These are phyloP conservation scores for Aspergillus novoparasiticus DNA, from an alignment of 2,329 filamentous ascomycete species.

Conservation along the genomic window DNA sequence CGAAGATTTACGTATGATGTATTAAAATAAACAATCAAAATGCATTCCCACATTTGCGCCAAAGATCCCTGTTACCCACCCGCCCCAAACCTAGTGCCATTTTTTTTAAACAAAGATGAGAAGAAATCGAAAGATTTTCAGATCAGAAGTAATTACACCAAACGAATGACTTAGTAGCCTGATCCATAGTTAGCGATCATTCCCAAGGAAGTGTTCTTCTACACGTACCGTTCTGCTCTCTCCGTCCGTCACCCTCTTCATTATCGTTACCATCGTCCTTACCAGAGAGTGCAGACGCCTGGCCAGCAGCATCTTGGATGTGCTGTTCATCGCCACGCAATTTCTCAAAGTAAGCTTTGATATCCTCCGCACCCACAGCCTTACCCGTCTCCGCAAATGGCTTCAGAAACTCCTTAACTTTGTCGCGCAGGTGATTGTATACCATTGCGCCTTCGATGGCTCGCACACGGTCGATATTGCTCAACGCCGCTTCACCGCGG, in stretches of 20 bases:
- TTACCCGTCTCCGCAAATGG: constrained; percentile 90
- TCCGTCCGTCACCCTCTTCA: constrained; percentile 38
- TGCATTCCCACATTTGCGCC: neutral
- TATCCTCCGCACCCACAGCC: constrained; percentile 89
- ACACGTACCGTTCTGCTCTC: constrained; percentile 51
- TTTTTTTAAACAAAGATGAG: neutral
- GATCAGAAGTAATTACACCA: neutral
- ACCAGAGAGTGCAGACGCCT: constrained; percentile 44
- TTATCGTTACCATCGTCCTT: constrained; percentile 32
- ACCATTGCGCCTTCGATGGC: constrained; percentile 98
- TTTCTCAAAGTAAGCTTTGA: constrained; percentile 95
- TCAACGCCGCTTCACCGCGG: constrained; percentile 87
- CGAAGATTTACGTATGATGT: neutral
- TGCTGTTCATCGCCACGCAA: constrained; percentile 82
- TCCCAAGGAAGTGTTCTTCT: neutral
- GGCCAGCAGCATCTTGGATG: constrained; percentile 64
- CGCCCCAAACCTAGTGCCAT: neutral
- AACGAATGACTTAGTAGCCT: constrained; percentile 10
- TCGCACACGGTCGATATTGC: constrained; percentile 86
- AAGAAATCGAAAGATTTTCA: neutral
- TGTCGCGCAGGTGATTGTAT: constrained; percentile 94
- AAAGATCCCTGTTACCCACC: neutral
- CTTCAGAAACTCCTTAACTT: constrained; percentile 91
- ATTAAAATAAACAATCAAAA: neutral
- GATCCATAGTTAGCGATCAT: neutral